These are phyloP conservation scores for Pseudocercospora musae DNA, from an alignment of 2,329 filamentous ascomycete genomes.

Conservation along the genomic window DNA sequence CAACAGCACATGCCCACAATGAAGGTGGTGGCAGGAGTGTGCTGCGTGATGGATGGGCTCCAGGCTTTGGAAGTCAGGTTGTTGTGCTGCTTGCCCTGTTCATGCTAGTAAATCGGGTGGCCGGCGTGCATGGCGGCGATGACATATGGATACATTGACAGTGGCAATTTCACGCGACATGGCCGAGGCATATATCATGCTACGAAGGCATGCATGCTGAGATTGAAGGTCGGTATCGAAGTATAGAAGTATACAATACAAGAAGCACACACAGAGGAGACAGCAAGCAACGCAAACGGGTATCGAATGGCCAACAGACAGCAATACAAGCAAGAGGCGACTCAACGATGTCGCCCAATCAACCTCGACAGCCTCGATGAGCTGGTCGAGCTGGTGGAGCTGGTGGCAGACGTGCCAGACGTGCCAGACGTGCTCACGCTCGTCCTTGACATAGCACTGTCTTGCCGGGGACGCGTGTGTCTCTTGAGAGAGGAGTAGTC, in stretches of 20 bases:
- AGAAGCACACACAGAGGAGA: too few species aligned
- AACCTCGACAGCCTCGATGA: slow-evolving; percentile 4
- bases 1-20: neutral
- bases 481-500: slow-evolving; percentile 3
- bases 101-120: neutral
- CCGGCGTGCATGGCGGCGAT: neutral
- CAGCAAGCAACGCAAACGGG: neutral
- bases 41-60: neutral
- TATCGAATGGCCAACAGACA: neutral
- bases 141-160: neutral
- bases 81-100: neutral
- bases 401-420: too few species aligned
- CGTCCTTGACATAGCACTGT: neutral
- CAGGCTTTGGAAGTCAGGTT: neutral
- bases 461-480: neutral
- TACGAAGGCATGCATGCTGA: too few species aligned
- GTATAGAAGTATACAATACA: too few species aligned
- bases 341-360: neutral
- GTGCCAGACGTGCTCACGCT: slow-evolving; percentile 6
- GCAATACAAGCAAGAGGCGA: neutral
- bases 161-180: too few species aligned
- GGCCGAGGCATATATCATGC: too few species aligned
- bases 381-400: slow-evolving; percentile 2
- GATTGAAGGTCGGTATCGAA: too few species aligned
- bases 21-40: neutral